Conservation (phyloP, 768 basidiomycete species). For the Pholiota conissans region DNA sequence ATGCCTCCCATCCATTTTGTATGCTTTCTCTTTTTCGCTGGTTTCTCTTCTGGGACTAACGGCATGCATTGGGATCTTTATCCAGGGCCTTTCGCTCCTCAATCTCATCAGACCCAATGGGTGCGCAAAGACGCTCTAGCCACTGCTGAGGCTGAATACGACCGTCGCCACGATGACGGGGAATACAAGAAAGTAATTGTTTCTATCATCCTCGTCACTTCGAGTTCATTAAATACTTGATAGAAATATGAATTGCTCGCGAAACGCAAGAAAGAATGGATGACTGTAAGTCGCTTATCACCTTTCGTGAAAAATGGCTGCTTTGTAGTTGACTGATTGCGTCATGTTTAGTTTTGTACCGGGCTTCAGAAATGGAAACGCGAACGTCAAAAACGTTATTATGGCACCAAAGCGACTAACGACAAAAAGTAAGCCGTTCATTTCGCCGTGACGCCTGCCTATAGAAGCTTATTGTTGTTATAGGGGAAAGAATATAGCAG, state of each 20-base stretch:
- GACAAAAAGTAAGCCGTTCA: constrained; percentile 21
- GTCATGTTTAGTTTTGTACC: constrained; percentile 21
- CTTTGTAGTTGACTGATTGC: background rate
- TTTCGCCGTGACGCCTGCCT: background rate
- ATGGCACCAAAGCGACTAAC: constrained; percentile 5
- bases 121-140: background rate
- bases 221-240: background rate
- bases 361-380: constrained; percentile 22
- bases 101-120: background rate
- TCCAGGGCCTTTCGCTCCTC: no score
- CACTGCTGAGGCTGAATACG: background rate
- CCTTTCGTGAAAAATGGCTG: background rate
- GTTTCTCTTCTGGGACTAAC: no score
- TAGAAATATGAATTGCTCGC: constrained; percentile 10
- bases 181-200: background rate
- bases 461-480: background rate
- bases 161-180: background rate
- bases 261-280: constrained; percentile 20
- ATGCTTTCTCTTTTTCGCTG: no score
- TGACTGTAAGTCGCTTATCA: constrained; percentile 15
- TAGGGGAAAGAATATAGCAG: constrained; percentile 38
- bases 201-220: background rate
- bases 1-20: background rate
- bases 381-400: constrained; percentile 4
- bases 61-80: no score